Evolutionary conservation across 1,284 basidiomycete species (phyloP).

Genomic region (Apiotrichum brassicae): DNA sequence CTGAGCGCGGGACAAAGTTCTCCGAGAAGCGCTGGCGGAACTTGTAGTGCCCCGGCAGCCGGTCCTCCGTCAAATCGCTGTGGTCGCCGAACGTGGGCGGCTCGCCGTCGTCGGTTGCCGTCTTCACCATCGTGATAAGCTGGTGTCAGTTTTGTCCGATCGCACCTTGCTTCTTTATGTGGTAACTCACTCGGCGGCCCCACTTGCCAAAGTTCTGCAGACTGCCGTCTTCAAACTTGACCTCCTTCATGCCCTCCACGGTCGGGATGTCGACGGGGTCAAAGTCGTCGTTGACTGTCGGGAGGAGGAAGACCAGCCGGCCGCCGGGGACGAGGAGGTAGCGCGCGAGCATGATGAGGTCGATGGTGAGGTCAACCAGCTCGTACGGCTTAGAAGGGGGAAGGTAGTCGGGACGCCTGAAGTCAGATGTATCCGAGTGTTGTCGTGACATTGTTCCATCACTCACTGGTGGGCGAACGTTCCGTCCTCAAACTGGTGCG

Average conservation of each 20-base stretch:
- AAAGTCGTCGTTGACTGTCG: conserved; percentile 85
- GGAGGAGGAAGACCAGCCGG: conserved; percentile 89
- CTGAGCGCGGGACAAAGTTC: conserved; percentile 2
- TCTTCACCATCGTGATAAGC: conserved; percentile 85
- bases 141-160: conserved; percentile 38
- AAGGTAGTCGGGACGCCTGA: conserved; percentile 59
- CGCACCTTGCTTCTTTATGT: neutral
- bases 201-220: conserved; percentile 93
- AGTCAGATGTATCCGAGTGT: neutral
- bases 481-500: conserved; percentile 42
- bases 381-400: conserved; percentile 90
- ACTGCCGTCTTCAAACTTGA: conserved; percentile 73
- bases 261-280: conserved; percentile 71
- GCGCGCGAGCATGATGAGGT: conserved; percentile 75
- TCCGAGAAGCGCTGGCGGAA: conserved; percentile 26
- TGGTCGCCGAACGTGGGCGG: conserved; percentile 38
- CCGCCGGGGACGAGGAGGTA: conserved; percentile 80
- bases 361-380: conserved; percentile 71
- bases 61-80: conserved; percentile 19
- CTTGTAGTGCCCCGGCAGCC: conserved; percentile 39
- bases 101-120: conserved; percentile 47
- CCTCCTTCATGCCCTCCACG: conserved; percentile 65
- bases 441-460: too few species aligned
- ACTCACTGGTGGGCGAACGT: conserved; percentile 44
- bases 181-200: conserved; percentile 71